A percentile compares a stretch with the other conserved stretches of the same genome.
These are phyloP conservation scores for Candida caryicola DNA, from an alignment of 805 yeast genomes.

Conservation along the genomic window DNA sequence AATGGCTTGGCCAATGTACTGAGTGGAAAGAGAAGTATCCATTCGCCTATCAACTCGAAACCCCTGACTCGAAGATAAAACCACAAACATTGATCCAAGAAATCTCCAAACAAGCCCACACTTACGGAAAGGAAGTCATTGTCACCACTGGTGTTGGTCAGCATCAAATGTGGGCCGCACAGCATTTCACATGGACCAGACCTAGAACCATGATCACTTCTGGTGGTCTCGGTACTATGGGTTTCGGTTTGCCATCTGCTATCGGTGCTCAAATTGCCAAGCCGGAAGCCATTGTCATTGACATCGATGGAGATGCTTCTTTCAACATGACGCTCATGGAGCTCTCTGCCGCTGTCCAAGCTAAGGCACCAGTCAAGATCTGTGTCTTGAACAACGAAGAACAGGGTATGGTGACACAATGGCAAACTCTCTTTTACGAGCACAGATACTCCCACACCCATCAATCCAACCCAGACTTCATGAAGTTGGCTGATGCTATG, in stretches of 20 bases:
- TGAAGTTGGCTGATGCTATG: slow-evolving; percentile 93
- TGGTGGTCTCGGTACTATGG: slow-evolving; percentile 99
- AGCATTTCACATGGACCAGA: slow-evolving; percentile 88
- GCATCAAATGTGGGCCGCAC: slow-evolving; percentile 99
- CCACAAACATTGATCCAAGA: slow-evolving; percentile 90
- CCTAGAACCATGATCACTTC: slow-evolving; percentile 97
- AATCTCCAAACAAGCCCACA: slow-evolving; percentile 67
- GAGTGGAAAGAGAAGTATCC: slow-evolving; percentile 89
- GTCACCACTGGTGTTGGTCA: slow-evolving; percentile 99
- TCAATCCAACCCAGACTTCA: slow-evolving; percentile 90
- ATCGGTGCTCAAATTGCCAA: slow-evolving; percentile 97
- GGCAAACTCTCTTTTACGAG: slow-evolving; percentile 97
- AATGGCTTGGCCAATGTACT: slow-evolving; percentile 73
- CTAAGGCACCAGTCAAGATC: slow-evolving; percentile 84
- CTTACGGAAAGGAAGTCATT: slow-evolving; percentile 68
- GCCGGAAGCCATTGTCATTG: slow-evolving; percentile 93
- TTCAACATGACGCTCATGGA: slow-evolving; percentile 97
- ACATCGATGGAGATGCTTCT: slow-evolving; percentile 98
- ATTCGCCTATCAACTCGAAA: slow-evolving; percentile 75
- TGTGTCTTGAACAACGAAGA: slow-evolving; percentile 93
- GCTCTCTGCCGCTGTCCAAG: slow-evolving; percentile 91
- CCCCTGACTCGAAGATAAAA: slow-evolving; percentile 75
- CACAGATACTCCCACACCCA: slow-evolving; percentile 98
- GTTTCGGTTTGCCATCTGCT: slow-evolving; percentile 95
- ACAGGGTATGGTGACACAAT: slow-evolving; percentile 99